A percentile compares a stretch with the other conserved stretches of the same genome.
phyloP scores from a whole-genome alignment of 1,139 yeast genomes.

The Geotrichum reessii region DNA sequence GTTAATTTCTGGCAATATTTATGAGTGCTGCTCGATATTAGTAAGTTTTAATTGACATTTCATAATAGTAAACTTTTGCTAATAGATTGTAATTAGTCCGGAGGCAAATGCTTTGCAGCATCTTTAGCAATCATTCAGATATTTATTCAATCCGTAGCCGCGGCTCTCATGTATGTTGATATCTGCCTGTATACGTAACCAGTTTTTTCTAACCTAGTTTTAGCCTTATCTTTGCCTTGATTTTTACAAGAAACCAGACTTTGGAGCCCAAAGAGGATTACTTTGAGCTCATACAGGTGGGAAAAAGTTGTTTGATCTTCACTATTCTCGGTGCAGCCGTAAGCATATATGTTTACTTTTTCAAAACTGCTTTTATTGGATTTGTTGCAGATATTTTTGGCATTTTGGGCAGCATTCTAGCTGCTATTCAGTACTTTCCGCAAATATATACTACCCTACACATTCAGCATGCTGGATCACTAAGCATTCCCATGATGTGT shows the following conservation, averaged over 20 bases:
- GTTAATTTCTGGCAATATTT: slow-evolving; percentile 45
- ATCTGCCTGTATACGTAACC: slow-evolving; percentile 41
- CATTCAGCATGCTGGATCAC: slow-evolving; percentile 72
- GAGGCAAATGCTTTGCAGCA: slow-evolving; percentile 63
- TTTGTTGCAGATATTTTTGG: slow-evolving; percentile 42
- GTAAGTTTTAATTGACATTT: slow-evolving; percentile 39
- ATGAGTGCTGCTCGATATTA: slow-evolving; percentile 34
- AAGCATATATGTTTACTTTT: slow-evolving; percentile 25
- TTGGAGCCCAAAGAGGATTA: slow-evolving; percentile 28
- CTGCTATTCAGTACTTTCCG: slow-evolving; percentile 72
- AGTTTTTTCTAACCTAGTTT: slow-evolving; percentile 17
- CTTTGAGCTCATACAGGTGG: slow-evolving; percentile 24
- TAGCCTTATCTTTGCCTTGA: slow-evolving; percentile 22
- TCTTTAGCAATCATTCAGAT: slow-evolving; percentile 68
- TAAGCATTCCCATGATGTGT: slow-evolving; percentile 76
- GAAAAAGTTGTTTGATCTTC: slow-evolving; percentile 25
- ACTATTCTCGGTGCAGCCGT: slow-evolving; percentile 25
- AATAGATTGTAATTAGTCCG: slow-evolving; percentile 30
- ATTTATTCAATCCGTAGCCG: slow-evolving; percentile 60
- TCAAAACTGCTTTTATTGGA: slow-evolving; percentile 20
- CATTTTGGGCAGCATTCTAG: slow-evolving; percentile 47
- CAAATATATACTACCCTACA: slow-evolving; percentile 66
- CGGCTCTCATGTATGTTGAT: slow-evolving; percentile 52
- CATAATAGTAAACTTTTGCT: slow-evolving; percentile 45
- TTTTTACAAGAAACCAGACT: slow-evolving; percentile 21